Conservation (phyloP, 2,329 filamentous ascomycete species). For the Neurospora sp. region DNA sequence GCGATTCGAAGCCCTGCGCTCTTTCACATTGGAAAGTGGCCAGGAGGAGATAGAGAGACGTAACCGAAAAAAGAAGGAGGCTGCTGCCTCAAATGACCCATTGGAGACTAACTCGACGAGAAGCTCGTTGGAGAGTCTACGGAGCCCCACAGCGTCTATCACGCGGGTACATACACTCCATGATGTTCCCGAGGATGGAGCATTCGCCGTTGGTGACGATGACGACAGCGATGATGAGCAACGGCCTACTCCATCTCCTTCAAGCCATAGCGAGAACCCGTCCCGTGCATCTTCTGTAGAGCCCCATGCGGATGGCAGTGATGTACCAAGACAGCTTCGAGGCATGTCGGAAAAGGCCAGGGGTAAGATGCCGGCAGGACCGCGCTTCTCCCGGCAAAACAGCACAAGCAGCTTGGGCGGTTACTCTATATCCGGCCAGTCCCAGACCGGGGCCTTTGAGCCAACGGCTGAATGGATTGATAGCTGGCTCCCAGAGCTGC, state of each 20-base stretch:
- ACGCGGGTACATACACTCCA: slow-evolving; percentile 47
- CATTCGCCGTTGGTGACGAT: slow-evolving; percentile 83
- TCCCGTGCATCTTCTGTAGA: slow-evolving; percentile 60
- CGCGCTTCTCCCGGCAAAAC: slow-evolving; percentile 83
- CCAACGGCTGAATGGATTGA: slow-evolving; percentile 83
- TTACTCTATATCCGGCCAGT: slow-evolving; percentile 47
- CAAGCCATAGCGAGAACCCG: slow-evolving; percentile 53
- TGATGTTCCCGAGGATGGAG: slow-evolving; percentile 64
- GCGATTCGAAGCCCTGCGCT: slow-evolving; percentile 72
- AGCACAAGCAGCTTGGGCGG: slow-evolving; percentile 72
- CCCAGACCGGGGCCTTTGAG: slow-evolving; percentile 55
- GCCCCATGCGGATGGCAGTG: slow-evolving; percentile 63
- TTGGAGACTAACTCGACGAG: slow-evolving; percentile 40
- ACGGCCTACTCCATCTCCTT: slow-evolving; percentile 48
- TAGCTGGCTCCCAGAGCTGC: slow-evolving; percentile 83
- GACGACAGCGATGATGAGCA: slow-evolving; percentile 44
- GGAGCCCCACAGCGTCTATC: slow-evolving; percentile 48
- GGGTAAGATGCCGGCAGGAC: slow-evolving; percentile 85
- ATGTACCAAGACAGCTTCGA: slow-evolving; percentile 69
- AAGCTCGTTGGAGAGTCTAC: slow-evolving; percentile 57
- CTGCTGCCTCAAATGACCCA: slow-evolving; percentile 37
- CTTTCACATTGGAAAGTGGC: slow-evolving; percentile 85
- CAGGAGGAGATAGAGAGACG: slow-evolving; percentile 83
- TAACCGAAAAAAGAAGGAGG: slow-evolving; percentile 59
- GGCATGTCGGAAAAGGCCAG: slow-evolving; percentile 97